Conservation (phyloP, 2,329 filamentous ascomycete species). For the Aspergillus ruber region DNA sequence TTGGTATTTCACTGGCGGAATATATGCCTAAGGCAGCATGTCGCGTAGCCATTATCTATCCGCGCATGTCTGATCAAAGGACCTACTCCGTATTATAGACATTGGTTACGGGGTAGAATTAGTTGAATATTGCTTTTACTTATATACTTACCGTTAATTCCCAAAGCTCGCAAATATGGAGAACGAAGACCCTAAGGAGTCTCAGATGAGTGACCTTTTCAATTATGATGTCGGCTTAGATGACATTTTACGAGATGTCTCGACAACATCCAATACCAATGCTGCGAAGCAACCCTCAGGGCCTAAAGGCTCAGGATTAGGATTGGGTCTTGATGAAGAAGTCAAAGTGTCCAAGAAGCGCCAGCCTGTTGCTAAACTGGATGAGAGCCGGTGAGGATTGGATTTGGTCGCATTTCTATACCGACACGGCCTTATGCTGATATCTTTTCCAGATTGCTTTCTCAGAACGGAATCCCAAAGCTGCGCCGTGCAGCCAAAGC, state of each 20-base stretch:
- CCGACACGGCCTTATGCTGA: not conserved
- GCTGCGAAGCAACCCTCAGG: constrained; percentile 13
- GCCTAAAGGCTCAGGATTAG: constrained; percentile 45
- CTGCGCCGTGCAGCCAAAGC: constrained; percentile 65
- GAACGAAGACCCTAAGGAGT: constrained; percentile 8
- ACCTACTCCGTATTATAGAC: too few relatives aligned
- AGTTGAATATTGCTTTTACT: too few relatives aligned
- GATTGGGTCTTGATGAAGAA: constrained; percentile 77
- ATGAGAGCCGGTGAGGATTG: constrained; percentile 61
- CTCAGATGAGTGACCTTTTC: constrained; percentile 60
- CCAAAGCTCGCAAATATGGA: constrained; percentile 4
- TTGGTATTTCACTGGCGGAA: too few relatives aligned
- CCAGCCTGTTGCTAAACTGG: constrained; percentile 74
- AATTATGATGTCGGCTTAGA: constrained; percentile 63
- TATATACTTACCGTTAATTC: not conserved
- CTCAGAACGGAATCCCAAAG: constrained; percentile 74
- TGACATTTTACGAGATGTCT: constrained; percentile 42
- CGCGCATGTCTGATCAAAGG: too few relatives aligned
- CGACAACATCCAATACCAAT: constrained; percentile 14
- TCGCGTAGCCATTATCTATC: too few relatives aligned
- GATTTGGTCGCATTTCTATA: not conserved
- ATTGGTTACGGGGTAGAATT: too few relatives aligned
- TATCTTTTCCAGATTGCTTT: constrained; percentile 61
- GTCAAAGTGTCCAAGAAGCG: constrained; percentile 73
- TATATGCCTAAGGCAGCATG: too few relatives aligned